phyloP scores from a whole-genome alignment of 441 rosid genomes.

The Euphorbia celastroides region DNA sequence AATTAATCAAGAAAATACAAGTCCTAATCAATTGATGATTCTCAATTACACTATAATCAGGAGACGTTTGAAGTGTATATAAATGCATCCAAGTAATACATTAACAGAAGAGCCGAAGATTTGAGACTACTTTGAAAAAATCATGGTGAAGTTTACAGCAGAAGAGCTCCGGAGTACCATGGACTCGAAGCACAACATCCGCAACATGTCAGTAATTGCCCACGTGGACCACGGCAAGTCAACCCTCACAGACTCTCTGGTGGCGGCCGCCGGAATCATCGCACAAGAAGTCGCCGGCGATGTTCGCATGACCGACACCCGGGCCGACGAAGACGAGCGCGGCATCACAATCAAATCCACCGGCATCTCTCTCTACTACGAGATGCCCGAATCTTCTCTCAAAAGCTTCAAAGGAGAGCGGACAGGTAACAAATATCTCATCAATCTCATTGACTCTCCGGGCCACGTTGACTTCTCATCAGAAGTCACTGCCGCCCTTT shows the following conservation, averaged over 20 bases:
- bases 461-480: constrained; percentile 87
- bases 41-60: too few relatives aligned
- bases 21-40: too few relatives aligned
- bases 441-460: constrained; percentile 83
- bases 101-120: too few relatives aligned
- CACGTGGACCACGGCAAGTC: constrained; percentile 92
- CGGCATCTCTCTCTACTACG: constrained; percentile 63
- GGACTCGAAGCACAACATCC: constrained; percentile 78
- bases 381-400: constrained; percentile 41
- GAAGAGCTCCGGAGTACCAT: constrained; percentile 87
- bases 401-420: constrained; percentile 48
- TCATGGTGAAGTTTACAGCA: constrained; percentile 96
- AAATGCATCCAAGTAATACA: too few relatives aligned
- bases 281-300: constrained; percentile 80
- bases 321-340: constrained; percentile 68
- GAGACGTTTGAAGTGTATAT: too few relatives aligned
- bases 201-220: constrained; percentile 93
- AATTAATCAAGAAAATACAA: too few relatives aligned
- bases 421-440: constrained; percentile 59
- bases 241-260: constrained; percentile 66
- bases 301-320: constrained; percentile 73
- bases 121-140: too few relatives aligned
- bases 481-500: constrained; percentile 86
- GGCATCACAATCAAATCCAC: constrained; percentile 74
- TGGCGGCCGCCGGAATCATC: constrained; percentile 77